phyloP scores from a whole-genome alignment of 345 rosid genomes.

The Eucalyptus tenuipes region DNA sequence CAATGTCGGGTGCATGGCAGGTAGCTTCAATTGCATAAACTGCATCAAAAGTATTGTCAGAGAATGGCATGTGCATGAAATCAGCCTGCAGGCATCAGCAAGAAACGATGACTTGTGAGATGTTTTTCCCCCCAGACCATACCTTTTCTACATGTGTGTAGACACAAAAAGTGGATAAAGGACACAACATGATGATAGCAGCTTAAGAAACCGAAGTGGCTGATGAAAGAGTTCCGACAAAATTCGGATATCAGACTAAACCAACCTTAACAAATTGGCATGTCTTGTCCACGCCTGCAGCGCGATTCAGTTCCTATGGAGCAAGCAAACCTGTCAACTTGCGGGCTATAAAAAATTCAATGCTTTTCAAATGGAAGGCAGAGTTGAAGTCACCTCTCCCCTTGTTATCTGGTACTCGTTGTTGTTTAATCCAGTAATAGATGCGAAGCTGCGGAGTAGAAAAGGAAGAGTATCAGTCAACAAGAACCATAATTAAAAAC shows the following conservation, averaged over 20 bases:
- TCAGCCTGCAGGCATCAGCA: slow-evolving; percentile 57
- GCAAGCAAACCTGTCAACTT: not conserved
- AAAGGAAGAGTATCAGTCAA: not conserved
- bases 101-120: not conserved
- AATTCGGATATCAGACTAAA: not conserved
- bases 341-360: not conserved
- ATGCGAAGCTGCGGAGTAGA: slow-evolving; percentile 40
- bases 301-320: slow-evolving; percentile 61
- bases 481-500: not conserved
- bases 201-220: not conserved
- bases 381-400: slow-evolving; percentile 52
- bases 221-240: not conserved
- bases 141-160: not conserved
- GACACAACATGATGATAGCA: not conserved
- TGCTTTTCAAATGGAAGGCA: not conserved
- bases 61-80: slow-evolving; percentile 98
- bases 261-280: slow-evolving; percentile 89
- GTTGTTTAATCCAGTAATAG: slow-evolving; percentile 85
- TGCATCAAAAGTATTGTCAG: slow-evolving; percentile 82
- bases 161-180: not conserved
- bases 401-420: slow-evolving; percentile 95
- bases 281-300: slow-evolving; percentile 75
- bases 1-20: slow-evolving; percentile 99
- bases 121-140: not conserved
- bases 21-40: slow-evolving; percentile 98